These are phyloP conservation scores for Litsea cubeba DNA, from an alignment of 164 flowering plant genomes.

Conservation along the genomic window DNA sequence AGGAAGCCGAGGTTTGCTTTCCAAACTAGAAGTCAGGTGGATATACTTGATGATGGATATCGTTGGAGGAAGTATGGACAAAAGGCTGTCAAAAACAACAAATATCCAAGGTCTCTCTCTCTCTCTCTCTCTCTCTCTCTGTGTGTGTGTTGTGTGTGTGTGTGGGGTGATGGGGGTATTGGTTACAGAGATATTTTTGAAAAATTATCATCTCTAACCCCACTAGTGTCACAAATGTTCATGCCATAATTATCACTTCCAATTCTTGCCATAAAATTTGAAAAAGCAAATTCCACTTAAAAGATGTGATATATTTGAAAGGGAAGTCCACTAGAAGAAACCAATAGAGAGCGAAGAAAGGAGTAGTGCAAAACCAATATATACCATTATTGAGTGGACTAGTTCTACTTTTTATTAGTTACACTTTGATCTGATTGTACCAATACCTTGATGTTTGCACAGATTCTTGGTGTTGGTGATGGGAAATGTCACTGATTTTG, in stretches of 20 bases:
- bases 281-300: background rate
- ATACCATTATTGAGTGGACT: background rate
- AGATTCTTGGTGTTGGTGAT: background rate
- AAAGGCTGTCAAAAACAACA: constrained; percentile 83
- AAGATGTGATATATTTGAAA: background rate
- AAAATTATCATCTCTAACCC: background rate
- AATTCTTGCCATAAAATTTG: background rate
- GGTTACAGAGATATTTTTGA: background rate
- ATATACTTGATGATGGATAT: constrained; percentile 88
- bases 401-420: background rate
- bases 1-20: constrained; percentile 62
- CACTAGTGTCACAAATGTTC: background rate
- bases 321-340: background rate
- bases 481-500: background rate
- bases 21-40: constrained; percentile 74
- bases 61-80: constrained; percentile 94
- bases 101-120: constrained; percentile 56
- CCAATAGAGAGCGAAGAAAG: background rate
- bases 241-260: background rate
- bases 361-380: background rate
- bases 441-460: background rate
- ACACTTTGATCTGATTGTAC: background rate
- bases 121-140: background rate
- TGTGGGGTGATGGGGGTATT: too few relatives aligned
- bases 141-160: background rate